Evolutionary conservation across 257 asterid genomes (phyloP).

Genomic region (Mentha longifolia): DNA sequence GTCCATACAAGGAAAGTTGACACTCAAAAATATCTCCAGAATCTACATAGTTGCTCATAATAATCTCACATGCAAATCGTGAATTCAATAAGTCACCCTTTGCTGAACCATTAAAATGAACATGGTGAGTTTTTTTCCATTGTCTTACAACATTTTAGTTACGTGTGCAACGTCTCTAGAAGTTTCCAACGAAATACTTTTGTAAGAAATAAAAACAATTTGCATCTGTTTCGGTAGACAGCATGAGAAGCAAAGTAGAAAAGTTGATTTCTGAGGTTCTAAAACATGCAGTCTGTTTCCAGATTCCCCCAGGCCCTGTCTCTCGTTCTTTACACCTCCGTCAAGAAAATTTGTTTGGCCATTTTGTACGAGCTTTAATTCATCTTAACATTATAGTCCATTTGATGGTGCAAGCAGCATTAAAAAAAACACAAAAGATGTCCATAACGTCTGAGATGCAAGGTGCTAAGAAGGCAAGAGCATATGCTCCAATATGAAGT

Average conservation of each 20-base stretch:
- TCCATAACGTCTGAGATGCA: neutral
- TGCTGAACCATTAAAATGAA: neutral
- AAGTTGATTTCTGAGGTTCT: neutral
- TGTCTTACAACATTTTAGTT: neutral
- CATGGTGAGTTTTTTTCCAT: neutral
- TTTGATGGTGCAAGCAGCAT: neutral
- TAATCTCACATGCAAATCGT: neutral
- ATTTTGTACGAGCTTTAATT: neutral
- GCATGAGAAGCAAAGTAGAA: neutral
- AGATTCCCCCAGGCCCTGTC: neutral
- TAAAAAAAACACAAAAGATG: neutral
- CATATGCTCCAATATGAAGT: neutral
- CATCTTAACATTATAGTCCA: neutral
- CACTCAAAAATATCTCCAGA: neutral
- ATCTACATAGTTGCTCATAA: constrained; percentile 3
- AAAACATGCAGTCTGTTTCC: constrained; percentile 1
- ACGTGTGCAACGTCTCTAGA: neutral
- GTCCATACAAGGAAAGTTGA: neutral
- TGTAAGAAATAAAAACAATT: neutral
- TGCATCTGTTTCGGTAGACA: neutral
- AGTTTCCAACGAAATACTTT: neutral
- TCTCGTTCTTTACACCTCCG: neutral
- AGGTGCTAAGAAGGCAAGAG: neutral
- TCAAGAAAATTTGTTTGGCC: neutral
- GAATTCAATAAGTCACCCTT: neutral